Evolutionary conservation across 2,329 filamentous ascomycete species (phyloP).

Genomic region (Clarireedia homoeocarpa): DNA sequence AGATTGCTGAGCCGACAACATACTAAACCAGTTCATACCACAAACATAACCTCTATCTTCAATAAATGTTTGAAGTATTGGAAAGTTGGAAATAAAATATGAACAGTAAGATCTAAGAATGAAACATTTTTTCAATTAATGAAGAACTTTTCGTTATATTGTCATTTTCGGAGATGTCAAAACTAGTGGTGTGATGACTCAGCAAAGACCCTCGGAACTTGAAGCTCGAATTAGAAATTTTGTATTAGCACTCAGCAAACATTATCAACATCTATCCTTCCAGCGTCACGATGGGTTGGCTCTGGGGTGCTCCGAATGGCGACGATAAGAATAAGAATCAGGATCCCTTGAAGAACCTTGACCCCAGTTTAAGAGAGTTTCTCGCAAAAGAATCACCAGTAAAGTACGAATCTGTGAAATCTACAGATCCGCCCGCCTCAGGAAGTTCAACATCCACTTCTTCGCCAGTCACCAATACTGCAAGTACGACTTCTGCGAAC

Average conservation of each 20-base stretch:
- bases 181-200: neutral
- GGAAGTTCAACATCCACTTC: conserved; percentile 4
- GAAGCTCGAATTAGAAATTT: neutral
- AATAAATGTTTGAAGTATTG: too few relatives aligned
- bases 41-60: too few relatives aligned
- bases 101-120: too few relatives aligned
- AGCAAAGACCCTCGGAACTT: neutral
- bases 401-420: conserved; percentile 31
- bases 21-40: too few relatives aligned
- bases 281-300: conserved; percentile 27
- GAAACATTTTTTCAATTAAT: too few relatives aligned
- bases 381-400: conserved; percentile 58
- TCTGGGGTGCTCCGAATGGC: conserved; percentile 25
- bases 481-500: conserved; percentile 8
- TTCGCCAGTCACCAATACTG: conserved; percentile 2
- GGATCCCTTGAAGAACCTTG: conserved; percentile 53
- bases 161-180: too few relatives aligned
- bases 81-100: too few relatives aligned
- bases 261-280: neutral
- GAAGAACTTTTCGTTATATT: too few relatives aligned
- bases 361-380: conserved; percentile 57
- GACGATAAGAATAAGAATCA: conserved; percentile 26
- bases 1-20: too few relatives aligned
- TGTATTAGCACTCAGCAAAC: neutral
- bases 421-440: conserved; percentile 12